These are phyloP conservation scores for Iris macrosiphon DNA, from an alignment of 106 monocot species.

Conservation along the genomic window DNA sequence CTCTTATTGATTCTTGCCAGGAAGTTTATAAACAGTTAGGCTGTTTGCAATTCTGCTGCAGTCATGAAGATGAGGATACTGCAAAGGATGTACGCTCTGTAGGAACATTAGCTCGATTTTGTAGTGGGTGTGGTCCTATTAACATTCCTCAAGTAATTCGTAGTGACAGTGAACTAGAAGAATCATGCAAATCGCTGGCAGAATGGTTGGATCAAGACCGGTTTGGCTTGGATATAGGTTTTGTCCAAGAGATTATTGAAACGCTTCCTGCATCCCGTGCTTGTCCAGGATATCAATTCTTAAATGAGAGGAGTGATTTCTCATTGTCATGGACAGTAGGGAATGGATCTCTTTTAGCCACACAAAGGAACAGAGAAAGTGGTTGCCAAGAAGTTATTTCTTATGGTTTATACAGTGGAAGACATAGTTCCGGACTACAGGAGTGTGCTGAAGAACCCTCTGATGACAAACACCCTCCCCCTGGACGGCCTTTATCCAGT, in stretches of 20 bases:
- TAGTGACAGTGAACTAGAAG: constrained; percentile 49
- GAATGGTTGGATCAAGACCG: constrained; percentile 3
- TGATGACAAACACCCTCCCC: constrained; percentile 20
- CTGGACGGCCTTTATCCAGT: constrained; percentile 48
- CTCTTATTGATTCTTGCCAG: constrained; percentile 43
- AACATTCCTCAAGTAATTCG: constrained; percentile 16
- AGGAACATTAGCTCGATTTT: constrained; percentile 50
- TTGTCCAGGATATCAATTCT: too few relatives aligned
- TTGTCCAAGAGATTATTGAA: too few relatives aligned
- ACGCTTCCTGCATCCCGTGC: too few relatives aligned
- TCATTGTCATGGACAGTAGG: constrained; percentile 42
- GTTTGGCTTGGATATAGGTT: too few relatives aligned
- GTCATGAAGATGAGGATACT: constrained; percentile 19
- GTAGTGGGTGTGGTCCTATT: constrained; percentile 27
- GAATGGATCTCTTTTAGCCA: constrained; percentile 46
- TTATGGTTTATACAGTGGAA: constrained; percentile 20
- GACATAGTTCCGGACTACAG: background rate
- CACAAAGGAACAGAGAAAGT: constrained; percentile 17
- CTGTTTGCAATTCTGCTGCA: constrained; percentile 44
- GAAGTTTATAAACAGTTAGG: constrained; percentile 56
- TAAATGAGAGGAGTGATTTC: constrained; percentile 30
- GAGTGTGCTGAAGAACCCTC: constrained; percentile 5
- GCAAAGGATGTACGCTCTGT: constrained; percentile 2
- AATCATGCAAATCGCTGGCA: constrained; percentile 32
- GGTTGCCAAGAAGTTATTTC: constrained; percentile 14